Conservation (phyloP, 176 grass and related monocot genomes). For the Oropetium thomaeum region DNA sequence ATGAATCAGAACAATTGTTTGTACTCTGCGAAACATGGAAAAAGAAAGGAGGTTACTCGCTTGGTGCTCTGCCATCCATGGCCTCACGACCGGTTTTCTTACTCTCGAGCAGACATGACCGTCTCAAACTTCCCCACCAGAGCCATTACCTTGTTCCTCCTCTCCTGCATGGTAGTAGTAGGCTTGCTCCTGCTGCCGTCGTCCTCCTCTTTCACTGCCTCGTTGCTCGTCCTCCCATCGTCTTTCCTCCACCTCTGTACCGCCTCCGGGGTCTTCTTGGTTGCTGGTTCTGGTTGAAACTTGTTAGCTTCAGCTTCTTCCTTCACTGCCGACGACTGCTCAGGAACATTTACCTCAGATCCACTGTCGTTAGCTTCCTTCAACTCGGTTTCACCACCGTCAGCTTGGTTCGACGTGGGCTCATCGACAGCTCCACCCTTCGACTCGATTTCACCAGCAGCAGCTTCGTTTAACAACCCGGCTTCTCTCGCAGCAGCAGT, state of each 20-base stretch:
- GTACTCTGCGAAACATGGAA: background rate
- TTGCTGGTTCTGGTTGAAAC: no score
- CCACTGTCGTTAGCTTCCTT: background rate
- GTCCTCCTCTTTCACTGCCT: constrained; percentile 48
- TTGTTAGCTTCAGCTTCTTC: constrained; percentile 21
- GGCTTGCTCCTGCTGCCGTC: constrained; percentile 41
- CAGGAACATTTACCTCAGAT: constrained; percentile 4
- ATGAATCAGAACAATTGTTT: background rate
- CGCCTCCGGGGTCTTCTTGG: background rate
- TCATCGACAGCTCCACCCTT: background rate
- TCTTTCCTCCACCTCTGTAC: constrained; percentile 28
- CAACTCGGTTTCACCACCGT: background rate
- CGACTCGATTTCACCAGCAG: background rate
- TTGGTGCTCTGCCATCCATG: background rate
- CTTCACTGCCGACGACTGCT: background rate
- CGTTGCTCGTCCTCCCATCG: constrained; percentile 34
- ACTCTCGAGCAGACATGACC: constrained; percentile 37
- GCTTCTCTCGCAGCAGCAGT: no score
- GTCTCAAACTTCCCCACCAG: constrained; percentile 69
- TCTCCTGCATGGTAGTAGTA: constrained; percentile 6
- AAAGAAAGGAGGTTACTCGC: background rate
- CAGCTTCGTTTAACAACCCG: no score
- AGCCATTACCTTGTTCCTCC: constrained; percentile 60
- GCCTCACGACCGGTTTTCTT: background rate
- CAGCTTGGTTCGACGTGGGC: background rate